Conservation (phyloP, 306 rosid genomes). For the Quercus berberidifolia region DNA sequence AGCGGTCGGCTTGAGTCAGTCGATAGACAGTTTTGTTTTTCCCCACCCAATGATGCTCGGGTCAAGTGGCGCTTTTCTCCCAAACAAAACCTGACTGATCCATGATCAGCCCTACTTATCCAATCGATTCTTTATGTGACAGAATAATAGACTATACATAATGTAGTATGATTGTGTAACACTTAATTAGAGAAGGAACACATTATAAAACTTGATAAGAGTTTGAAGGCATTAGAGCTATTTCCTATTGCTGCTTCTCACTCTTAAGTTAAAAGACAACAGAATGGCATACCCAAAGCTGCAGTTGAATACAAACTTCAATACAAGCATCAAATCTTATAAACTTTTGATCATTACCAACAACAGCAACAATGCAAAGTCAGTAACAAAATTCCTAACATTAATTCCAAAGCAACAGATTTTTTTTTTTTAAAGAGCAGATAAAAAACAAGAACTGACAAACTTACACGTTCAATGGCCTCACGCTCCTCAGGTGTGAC, state of each 20-base stretch:
- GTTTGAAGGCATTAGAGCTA: not conserved
- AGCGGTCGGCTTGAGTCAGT: too few relatives aligned
- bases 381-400: too few relatives aligned
- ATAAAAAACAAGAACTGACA: not conserved
- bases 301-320: too few relatives aligned
- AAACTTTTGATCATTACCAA: too few relatives aligned
- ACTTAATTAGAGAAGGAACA: not conserved
- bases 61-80: too few relatives aligned
- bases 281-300: too few relatives aligned
- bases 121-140: not conserved
- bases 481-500: conserved; percentile 92
- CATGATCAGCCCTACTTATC: not conserved
- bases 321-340: too few relatives aligned
- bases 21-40: too few relatives aligned
- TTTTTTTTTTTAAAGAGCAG: too few relatives aligned
- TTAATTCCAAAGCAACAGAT: not conserved
- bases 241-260: not conserved
- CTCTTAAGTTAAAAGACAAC: not conserved
- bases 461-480: conserved; percentile 92
- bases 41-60: too few relatives aligned
- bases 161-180: not conserved
- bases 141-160: not conserved
- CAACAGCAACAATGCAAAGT: too few relatives aligned
- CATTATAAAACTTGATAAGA: not conserved
- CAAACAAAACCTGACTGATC: too few relatives aligned